Base-by-base conservation (phyloP, 2,329 filamentous ascomycete species). In the Didymella glomerata region DNA sequence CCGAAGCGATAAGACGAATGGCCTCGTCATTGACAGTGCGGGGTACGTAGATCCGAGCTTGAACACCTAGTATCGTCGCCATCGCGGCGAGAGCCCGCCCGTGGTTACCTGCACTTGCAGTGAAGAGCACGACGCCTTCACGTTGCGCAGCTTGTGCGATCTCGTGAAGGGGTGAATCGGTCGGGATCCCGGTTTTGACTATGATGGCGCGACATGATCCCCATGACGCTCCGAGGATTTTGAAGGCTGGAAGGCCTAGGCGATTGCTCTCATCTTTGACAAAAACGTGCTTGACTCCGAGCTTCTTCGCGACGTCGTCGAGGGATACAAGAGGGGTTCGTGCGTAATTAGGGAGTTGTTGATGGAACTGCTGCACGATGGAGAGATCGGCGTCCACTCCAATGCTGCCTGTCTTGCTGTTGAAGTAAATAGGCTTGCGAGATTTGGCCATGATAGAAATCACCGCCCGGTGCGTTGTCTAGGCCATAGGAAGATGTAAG, bases 151-250 rank as follows among this genome's bases (percentile, higher is more conserved):
- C 63, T n/a, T 50, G 24, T 2, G 77, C 77, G 1, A 88, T 65
- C 0, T 81, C 75, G 0, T 80, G 76, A 0, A 88, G 68, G 3
- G 77, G 70, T 0, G 81, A 71, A 79, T 62, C 0, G 81, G 73
- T 0, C 87, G 74, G 2, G 70, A 59, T 73, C 0, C 87, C 74
- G 8, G 77, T 73, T 1, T 77, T 69, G 0, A 78, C 71, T 7
- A 91, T 69, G 14, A 88, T 85, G 7, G 84, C 83, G 66, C 86
- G 88, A 3, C 85, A 82, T 0, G 85, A 50, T 47, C 56, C 90
- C 90, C 90, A 94, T 0, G 88, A 90, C 1, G 91, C 90, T 20
- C 91, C 91, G 0, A 93, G 83, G 44, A 93, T 90, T 75, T 95
- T 95, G 81, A 93, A 94, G 0, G 90, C 84, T 0, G 89, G 89